Evolutionary conservation across 177 flowering plant species (phyloP).

Genomic region (Vitis hybrid): DNA sequence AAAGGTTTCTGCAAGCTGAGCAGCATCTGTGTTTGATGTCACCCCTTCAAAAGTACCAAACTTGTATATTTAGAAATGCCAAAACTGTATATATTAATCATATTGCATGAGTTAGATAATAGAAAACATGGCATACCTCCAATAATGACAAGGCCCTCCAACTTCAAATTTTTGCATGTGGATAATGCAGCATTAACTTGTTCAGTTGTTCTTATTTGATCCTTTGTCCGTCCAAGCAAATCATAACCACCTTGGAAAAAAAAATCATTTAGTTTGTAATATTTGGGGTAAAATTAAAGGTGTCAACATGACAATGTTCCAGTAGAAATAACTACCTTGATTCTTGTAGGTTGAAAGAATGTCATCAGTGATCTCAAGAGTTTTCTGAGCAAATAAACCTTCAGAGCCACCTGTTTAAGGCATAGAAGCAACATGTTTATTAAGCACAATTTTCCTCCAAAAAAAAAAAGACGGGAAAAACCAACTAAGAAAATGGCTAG

Average conservation of each 20-base stretch:
- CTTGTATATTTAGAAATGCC: background rate
- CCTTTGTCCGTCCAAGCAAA: constrained; percentile 89
- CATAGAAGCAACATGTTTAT: background rate
- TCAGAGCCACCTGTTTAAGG: constrained; percentile 81
- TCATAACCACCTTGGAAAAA: constrained; percentile 91
- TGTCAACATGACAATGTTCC: background rate
- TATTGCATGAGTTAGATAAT: background rate
- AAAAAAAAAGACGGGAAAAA: background rate
- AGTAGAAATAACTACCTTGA: constrained; percentile 59
- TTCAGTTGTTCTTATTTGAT: constrained; percentile 96
- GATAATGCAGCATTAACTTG: constrained; percentile 89
- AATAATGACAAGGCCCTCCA: constrained; percentile 95
- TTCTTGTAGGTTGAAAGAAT: constrained; percentile 84
- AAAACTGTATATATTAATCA: background rate
- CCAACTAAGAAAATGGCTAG: background rate
- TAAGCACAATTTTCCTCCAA: background rate
- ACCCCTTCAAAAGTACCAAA: constrained; percentile 59
- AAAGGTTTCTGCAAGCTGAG: constrained; percentile 97
- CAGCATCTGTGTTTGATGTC: constrained; percentile 98
- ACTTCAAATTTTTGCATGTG: constrained; percentile 75
- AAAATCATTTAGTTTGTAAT: background rate
- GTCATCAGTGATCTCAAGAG: constrained; percentile 86
- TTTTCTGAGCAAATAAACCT: constrained; percentile 92
- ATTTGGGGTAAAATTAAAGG: background rate
- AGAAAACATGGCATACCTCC: constrained; percentile 59